Evolutionary conservation across 2,329 filamentous ascomycete species (phyloP), one percentile per base, ranked within the genome.

Genomic region (Trichoderma sp.): DNA sequence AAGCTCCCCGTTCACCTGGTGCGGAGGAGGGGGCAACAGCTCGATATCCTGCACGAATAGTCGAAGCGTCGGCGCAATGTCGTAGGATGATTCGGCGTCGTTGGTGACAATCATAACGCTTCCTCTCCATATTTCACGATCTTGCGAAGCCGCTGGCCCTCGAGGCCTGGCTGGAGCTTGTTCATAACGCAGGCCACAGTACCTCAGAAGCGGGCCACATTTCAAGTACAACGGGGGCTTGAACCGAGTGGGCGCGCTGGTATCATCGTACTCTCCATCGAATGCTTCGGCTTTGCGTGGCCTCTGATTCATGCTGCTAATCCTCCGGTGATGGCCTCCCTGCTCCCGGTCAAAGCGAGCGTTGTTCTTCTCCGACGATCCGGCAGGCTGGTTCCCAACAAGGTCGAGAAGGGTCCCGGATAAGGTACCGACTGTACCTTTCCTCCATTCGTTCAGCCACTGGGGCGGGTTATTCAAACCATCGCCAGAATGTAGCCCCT

Each of bases 71-170:
- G 96, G 96, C 0, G 87, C 87, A 59, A 93, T 89, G 56, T 90
- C 88, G 76, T 97, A 97, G 0, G 91, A 92, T 2, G 95, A 98
- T 52, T 91, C 87, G 2, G 88, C 86, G 76, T 99, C 95, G 64
- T 89, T 86, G 0, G 96, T 98, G 27, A 99, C 94, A 74, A 99
- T 97, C 93, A 99, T 94, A 69, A 98, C 86, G 70, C 89, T 96
- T 5, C 96, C 96, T 78, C 94, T 89, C 96, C 96, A 99, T 24
- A 95, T 89, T 74, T 97, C 93, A 63, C 89, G 87, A 55, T 93
- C 89, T 0, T 76, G 66, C 14, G 76, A 68, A 1, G 75, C 72
- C 72, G 67, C 73, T 14, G 73, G 69, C 27, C 72, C 75, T 52
- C 74, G 75, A 7, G 75, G 60, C 63, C 76, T 74, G 7, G 71